phyloP scores from a whole-genome alignment of 306 rosid genomes.

The Glycine tomentella region DNA sequence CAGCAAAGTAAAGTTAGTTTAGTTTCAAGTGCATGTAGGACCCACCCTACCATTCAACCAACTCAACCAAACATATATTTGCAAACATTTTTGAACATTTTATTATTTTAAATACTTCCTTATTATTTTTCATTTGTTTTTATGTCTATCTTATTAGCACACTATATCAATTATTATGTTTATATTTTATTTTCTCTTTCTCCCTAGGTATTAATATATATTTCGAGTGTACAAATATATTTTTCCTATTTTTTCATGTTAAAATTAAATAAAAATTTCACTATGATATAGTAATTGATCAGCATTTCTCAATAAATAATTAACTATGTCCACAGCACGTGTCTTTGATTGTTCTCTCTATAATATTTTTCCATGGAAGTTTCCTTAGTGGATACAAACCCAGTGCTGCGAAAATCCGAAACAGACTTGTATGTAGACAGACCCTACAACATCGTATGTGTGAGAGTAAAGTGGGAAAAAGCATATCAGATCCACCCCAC shows the following conservation, averaged over 20 bases:
- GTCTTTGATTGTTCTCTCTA: neutral
- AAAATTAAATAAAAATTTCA: neutral
- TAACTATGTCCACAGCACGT: neutral
- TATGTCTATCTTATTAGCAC: too few relatives aligned
- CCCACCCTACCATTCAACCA: constrained; percentile 43
- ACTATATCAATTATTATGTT: too few relatives aligned
- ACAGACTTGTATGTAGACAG: neutral
- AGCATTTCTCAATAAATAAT: neutral
- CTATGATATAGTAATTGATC: neutral
- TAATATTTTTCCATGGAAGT: constrained; percentile 29
- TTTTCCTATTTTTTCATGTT: constrained; percentile 1
- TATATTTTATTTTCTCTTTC: too few relatives aligned
- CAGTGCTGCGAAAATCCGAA: constrained; percentile 19
- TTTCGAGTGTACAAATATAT: too few relatives aligned
- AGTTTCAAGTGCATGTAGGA: neutral
- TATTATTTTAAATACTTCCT: too few relatives aligned
- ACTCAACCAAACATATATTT: constrained; percentile 41
- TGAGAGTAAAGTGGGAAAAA: neutral
- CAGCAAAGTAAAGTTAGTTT: neutral
- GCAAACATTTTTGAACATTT: too few relatives aligned
- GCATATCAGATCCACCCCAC: constrained; percentile 25
- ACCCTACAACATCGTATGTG: neutral
- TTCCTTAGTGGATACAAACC: constrained; percentile 38
- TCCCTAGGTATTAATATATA: too few relatives aligned
- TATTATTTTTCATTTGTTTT: too few relatives aligned